These are phyloP conservation scores for Tricholomella constricta DNA, from an alignment of 768 basidiomycete genomes.

Conservation along the genomic window DNA sequence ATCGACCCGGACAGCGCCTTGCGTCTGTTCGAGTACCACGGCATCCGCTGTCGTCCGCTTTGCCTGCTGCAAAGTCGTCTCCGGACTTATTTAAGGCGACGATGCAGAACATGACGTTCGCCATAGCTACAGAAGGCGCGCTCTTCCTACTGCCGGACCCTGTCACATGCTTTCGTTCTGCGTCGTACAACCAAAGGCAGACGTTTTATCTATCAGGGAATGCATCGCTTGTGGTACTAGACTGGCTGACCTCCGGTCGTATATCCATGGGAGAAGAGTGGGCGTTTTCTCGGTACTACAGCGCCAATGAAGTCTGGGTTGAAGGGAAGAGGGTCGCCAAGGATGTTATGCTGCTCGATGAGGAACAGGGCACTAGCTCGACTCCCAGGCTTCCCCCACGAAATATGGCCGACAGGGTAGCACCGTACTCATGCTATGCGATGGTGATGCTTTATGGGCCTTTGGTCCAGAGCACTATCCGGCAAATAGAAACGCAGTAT, in stretches of 20 bases:
- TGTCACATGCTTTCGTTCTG: slow-evolving; percentile 86
- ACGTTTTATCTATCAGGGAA: slow-evolving; percentile 64
- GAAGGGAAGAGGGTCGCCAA: slow-evolving; percentile 66
- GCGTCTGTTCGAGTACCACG: slow-evolving; percentile 37
- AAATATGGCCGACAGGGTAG: slow-evolving; percentile 59
- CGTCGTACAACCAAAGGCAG: slow-evolving; percentile 84
- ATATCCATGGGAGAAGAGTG: slow-evolving; percentile 85
- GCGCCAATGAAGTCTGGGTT: slow-evolving; percentile 79
- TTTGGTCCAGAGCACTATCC: slow-evolving; percentile 47
- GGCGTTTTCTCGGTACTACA: slow-evolving; percentile 84
- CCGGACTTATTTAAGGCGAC: slow-evolving; percentile 37
- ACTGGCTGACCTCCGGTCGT: slow-evolving; percentile 92
- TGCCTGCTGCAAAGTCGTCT: not conserved
- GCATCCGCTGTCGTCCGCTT: slow-evolving; percentile 4
- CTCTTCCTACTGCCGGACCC: slow-evolving; percentile 90
- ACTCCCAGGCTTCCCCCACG: slow-evolving; percentile 37
- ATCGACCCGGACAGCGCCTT: slow-evolving; percentile 59
- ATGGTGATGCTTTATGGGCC: slow-evolving; percentile 83
- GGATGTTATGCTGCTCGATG: slow-evolving; percentile 78
- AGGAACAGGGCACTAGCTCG: slow-evolving; percentile 24
- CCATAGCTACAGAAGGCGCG: slow-evolving; percentile 50
- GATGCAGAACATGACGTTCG: slow-evolving; percentile 62
- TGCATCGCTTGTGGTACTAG: slow-evolving; percentile 74
- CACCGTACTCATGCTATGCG: slow-evolving; percentile 89
- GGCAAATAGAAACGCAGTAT: slow-evolving; percentile 50